Conservation (phyloP, 805 yeast species). For the Maudiozyma saulgeensis region DNA sequence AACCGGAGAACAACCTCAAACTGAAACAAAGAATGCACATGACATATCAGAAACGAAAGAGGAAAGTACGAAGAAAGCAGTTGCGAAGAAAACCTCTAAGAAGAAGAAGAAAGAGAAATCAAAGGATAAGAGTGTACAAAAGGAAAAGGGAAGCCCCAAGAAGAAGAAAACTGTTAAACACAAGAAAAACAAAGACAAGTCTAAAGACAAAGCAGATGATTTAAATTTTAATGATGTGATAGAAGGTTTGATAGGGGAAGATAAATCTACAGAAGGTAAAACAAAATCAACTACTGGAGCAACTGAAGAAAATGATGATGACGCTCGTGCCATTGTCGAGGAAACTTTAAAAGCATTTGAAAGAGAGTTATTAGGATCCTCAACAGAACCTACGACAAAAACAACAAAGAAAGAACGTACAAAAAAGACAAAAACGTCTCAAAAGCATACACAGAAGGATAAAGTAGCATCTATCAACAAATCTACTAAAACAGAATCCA, state of each 20-base stretch:
- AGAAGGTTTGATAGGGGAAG: constrained; percentile 22
- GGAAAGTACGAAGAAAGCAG: constrained; percentile 2
- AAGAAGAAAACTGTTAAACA: constrained; percentile 3
- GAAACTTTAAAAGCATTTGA: constrained; percentile 29
- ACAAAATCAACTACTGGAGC: neutral
- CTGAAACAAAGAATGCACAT: constrained; percentile 2
- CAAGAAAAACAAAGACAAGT: constrained; percentile 6
- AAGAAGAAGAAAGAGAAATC: constrained; percentile 15
- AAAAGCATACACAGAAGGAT: constrained; percentile 1
- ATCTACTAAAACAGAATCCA: constrained; percentile 8
- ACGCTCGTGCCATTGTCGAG: constrained; percentile 28
- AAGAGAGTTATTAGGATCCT: constrained; percentile 17
- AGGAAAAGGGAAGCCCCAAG: constrained; percentile 5
- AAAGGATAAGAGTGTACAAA: constrained; percentile 7
- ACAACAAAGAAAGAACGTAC: constrained; percentile 1
- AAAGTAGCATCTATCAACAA: constrained; percentile 6
- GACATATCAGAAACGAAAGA: neutral
- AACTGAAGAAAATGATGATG: constrained; percentile 15
- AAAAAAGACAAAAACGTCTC: neutral
- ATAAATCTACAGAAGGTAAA: constrained; percentile 3
- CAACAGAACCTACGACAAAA: constrained; percentile 4
- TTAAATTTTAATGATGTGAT: constrained; percentile 26
- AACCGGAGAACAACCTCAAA: constrained; percentile 5
- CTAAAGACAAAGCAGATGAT: constrained; percentile 6
- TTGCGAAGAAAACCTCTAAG: constrained; percentile 10